These are phyloP conservation scores for Thuidium tamariscinum DNA, from an alignment of 225 moss, liverwort and hornwort species.

Conservation along the genomic window DNA sequence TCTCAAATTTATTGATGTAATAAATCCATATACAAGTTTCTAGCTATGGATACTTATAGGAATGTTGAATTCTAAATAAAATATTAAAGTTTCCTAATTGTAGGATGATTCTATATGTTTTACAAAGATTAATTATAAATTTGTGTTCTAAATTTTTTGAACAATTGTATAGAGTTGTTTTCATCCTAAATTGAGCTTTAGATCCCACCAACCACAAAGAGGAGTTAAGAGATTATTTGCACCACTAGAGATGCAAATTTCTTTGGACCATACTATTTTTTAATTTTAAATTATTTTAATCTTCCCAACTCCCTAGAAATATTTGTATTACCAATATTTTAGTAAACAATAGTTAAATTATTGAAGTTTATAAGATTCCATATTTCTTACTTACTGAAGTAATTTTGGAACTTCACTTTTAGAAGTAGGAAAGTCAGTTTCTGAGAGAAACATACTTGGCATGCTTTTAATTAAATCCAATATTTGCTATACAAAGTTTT, in stretches of 20 bases:
- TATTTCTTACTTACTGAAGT: no score
- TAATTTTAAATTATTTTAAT: neutral
- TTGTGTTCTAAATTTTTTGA: neutral
- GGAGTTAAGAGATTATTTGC: no score
- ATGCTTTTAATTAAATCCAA: neutral
- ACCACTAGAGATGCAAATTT: neutral
- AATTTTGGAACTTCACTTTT: neutral
- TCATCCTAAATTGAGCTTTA: neutral
- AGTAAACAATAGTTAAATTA: neutral
- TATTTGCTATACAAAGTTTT: no score
- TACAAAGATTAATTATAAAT: no score
- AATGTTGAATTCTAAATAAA: neutral
- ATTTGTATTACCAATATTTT: neutral
- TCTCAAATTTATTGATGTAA: no score
- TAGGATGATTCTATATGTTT: neutral
- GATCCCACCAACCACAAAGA: neutral
- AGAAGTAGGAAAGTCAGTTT: neutral
- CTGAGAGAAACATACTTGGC: neutral
- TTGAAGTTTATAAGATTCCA: neutral
- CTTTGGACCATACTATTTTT: neutral
- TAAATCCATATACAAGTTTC: neutral
- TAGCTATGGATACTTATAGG: no score
- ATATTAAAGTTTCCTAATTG: neutral
- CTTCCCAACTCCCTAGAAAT: neutral
- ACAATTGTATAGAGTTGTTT: neutral